Conservation (phyloP, 2,329 filamentous ascomycete species). For the Verticillium klebahnii region DNA sequence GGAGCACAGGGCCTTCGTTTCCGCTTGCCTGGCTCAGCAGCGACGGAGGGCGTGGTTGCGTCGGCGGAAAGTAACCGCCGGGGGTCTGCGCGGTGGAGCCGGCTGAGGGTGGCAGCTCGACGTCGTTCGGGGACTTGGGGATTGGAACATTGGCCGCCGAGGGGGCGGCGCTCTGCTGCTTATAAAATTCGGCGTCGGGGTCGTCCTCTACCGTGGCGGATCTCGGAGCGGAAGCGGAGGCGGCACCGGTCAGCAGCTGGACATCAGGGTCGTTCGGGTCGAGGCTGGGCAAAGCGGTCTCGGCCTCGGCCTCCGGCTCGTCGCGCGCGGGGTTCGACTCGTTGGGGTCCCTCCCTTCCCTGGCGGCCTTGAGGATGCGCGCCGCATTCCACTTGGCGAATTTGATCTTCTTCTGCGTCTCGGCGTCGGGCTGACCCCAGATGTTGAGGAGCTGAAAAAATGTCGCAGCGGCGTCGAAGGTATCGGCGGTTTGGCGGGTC, state of each 20-base stretch:
- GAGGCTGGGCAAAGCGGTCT: conserved; percentile 40
- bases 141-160: conserved; percentile 20
- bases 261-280: conserved; percentile 64
- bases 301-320: conserved; percentile 41
- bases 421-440: conserved; percentile 72
- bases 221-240: conserved; percentile 26
- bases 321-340: conserved; percentile 73
- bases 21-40: conserved; percentile 27
- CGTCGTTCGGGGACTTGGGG: conserved; percentile 16
- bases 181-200: conserved; percentile 34
- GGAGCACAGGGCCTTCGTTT: conserved; percentile 13
- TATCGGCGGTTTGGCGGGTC: conserved; percentile 81
- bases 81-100: conserved; percentile 9
- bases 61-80: conserved; percentile 27
- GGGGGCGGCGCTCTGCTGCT: conserved; percentile 11
- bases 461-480: conserved; percentile 85
- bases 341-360: conserved; percentile 89
- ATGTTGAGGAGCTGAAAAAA: conserved; percentile 86
- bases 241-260: conserved; percentile 33
- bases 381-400: conserved; percentile 95
- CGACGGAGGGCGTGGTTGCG: conserved; percentile 27
- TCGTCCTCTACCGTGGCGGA: conserved; percentile 49
- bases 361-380: conserved; percentile 85
- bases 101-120: conserved; percentile 5
- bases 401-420: conserved; percentile 82